Evolutionary conservation across 371 early-diverging fungal genomes (phyloP), one percentile per base, ranked within the genome.

Genomic region (Lichtheimia ramosa): DNA sequence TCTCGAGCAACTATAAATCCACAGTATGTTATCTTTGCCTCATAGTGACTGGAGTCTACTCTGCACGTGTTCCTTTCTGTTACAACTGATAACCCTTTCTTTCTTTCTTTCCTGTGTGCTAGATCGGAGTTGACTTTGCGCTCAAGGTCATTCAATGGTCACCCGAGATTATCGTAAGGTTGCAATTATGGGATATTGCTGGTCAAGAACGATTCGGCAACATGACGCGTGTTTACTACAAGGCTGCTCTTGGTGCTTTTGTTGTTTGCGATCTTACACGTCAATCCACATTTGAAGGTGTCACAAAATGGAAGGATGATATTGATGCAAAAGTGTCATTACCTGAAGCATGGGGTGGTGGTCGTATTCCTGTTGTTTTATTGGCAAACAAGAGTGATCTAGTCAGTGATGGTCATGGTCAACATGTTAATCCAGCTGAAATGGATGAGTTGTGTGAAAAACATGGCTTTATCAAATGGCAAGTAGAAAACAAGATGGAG

Each of bases 121-220:
- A 87, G 85, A 87, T 87, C 70, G 93, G 93, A 41, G 93, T 92
- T 49, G 93, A 92, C 58, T 92, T 92, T 74, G 90, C 90, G 27
- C 80, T 91, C 49, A 92, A 92, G 69, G 87, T 88, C 25, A 82
- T 91, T 50, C 84, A 85, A 53, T 84, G 83, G 83, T 78, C 74
- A 43, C 70, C 74, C 20, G 74, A 71, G 28, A 67, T 82, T 14
- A 82, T 84, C 51, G 82, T 87, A 48, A 73, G 85, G 60, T 78
- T 87, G 58, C 91, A 93, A 61, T 76, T 93, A 24, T 93, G 93
- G 93, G 93, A 93, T 69, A 93, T 90, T 69, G 92, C 92, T 12
- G 93, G 93, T 7, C 90, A 92, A 64, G 92, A 91, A 68, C 82
- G 91, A 60, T 92, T 91, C 63, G 85, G 88, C 18, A 86, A 85